Percentiles rank a stretch among this genome's conserved stretches.
Evolutionary conservation across 2,329 filamentous ascomycete genomes (phyloP).

Genomic region (Trichoderma sp.): DNA sequence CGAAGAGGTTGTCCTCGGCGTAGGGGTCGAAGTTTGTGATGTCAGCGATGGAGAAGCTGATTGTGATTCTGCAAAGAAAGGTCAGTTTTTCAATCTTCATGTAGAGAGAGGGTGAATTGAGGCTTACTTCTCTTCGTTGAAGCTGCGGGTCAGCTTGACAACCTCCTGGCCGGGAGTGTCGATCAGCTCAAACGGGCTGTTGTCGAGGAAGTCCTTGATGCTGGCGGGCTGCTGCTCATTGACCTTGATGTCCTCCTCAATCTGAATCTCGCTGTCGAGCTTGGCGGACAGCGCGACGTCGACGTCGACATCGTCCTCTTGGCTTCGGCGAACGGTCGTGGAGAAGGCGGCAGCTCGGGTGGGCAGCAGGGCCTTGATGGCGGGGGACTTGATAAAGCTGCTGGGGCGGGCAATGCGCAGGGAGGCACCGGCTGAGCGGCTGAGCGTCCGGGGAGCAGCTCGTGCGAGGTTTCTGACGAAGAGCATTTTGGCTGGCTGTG

Average conservation of each 20-base stretch:
- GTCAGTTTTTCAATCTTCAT: conserved; percentile 23
- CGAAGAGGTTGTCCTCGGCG: conserved; percentile 45
- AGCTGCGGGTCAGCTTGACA: conserved; percentile 79
- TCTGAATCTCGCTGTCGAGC: conserved; percentile 79
- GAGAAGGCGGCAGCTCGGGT: conserved; percentile 54
- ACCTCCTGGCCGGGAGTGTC: conserved; percentile 87
- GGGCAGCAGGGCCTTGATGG: conserved; percentile 39
- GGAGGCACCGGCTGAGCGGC: conserved; percentile 59
- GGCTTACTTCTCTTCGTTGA: conserved; percentile 79
- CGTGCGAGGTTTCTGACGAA: conserved; percentile 69
- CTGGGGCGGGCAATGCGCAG: conserved; percentile 54
- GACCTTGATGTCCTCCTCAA: conserved; percentile 81
- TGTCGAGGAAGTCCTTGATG: conserved; percentile 86
- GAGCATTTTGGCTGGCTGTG: conserved; percentile 57
- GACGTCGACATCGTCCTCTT: conserved; percentile 52
- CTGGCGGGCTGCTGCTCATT: conserved; percentile 72
- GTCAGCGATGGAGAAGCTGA: conserved; percentile 50
- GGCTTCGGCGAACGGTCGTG: conserved; percentile 42
- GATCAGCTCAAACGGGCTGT: conserved; percentile 79
- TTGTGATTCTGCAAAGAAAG: conserved; percentile 43
- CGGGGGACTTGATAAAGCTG: conserved; percentile 52
- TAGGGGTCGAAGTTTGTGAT: conserved; percentile 47
- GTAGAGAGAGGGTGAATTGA: background rate
- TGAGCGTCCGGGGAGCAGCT: conserved; percentile 66
- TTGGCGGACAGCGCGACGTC: conserved; percentile 85